Evolutionary conservation across 805 yeast species (phyloP), one percentile per base, ranked within the genome.

Genomic region (Myxozyma nipponensis): DNA sequence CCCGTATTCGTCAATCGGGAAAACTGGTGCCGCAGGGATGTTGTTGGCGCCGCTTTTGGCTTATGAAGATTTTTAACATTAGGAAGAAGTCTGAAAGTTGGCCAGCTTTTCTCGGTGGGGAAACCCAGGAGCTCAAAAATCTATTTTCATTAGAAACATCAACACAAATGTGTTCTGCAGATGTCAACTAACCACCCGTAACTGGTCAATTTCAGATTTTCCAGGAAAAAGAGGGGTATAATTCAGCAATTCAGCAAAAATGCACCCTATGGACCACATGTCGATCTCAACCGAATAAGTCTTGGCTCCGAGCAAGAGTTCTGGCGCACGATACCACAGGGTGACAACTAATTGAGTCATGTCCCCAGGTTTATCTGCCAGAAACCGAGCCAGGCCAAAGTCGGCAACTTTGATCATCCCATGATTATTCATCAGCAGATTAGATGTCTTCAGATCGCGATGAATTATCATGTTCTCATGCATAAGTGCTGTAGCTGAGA

Each of bases 211-310:
- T 59, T 75, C 80, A 4, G 75, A 64, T 41, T 67, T 64, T 3
- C 79, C 80, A 19, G 67, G 70, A 56, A 77, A 63, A 4, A 77
- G 69, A 2, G 79, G 79, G 54, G 69, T 69, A 22, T 64, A 63
- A 2, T 70, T 67, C 51, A 75, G 70, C 28, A 77, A 63, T 59
- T 77, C 81, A 1, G 73, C 81, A 59, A 77, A 77, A 2, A 78
- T 79, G 66, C 82, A 78, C 7, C 82, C 82, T n/a, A 77, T 66
- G 1, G 81, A 77, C 82, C 82, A 77, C 64, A 77, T 65, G 58
- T 77, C 82, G 23, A 77, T 74, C 3, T 59, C 61, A 7, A 51
- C 46, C 18, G 62, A 53, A 48, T 66, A 66, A 13, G 46, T 42
- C 72, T 66, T 60, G 65, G 78, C n/a, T 69, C 80, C 60, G 3